phyloP scores from a whole-genome alignment of 306 rosid genomes.

The Fagus crenata region DNA sequence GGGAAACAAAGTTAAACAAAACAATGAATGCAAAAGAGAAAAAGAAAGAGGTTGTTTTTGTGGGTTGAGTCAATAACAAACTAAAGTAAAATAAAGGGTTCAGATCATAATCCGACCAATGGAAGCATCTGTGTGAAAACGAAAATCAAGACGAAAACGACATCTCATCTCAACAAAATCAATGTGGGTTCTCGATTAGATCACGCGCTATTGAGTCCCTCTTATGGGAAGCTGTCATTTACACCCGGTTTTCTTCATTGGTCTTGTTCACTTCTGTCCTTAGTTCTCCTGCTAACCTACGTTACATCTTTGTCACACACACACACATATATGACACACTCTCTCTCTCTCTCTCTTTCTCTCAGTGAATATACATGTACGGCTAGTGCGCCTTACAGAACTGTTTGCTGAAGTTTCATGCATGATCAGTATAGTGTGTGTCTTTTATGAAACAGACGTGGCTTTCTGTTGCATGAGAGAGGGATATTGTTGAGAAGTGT shows the following conservation, averaged over 20 bases:
- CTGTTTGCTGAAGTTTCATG: slow-evolving; percentile 73
- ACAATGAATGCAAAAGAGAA: not conserved
- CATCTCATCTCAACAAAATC: slow-evolving; percentile 53
- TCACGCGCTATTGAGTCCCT: slow-evolving; percentile 46
- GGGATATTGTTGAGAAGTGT: slow-evolving; percentile 41
- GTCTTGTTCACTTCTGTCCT: slow-evolving; percentile 48
- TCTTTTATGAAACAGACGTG: slow-evolving; percentile 54
- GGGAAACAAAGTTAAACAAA: not conserved
- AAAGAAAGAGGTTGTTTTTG: not conserved
- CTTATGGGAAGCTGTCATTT: slow-evolving; percentile 40
- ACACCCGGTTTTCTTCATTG: slow-evolving; percentile 36
- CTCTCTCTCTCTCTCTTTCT: slow-evolving; percentile 33
- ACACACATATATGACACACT: slow-evolving; percentile 8
- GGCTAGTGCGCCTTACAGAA: slow-evolving; percentile 47
- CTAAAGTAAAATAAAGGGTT: slow-evolving; percentile 5
- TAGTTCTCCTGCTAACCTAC: slow-evolving; percentile 44
- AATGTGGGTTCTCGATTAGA: slow-evolving; percentile 47
- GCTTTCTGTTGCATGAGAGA: slow-evolving; percentile 46
- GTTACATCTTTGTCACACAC: slow-evolving; percentile 72
- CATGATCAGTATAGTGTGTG: slow-evolving; percentile 43
- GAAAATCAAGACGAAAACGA: slow-evolving; percentile 76
- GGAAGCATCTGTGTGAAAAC: slow-evolving; percentile 49
- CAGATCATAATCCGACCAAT: slow-evolving; percentile 46
- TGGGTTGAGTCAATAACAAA: slow-evolving; percentile 1
- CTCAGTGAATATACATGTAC: slow-evolving; percentile 51